phyloP scores from a whole-genome alignment of 306 rosid species.

The Trichosanthes truncata region DNA sequence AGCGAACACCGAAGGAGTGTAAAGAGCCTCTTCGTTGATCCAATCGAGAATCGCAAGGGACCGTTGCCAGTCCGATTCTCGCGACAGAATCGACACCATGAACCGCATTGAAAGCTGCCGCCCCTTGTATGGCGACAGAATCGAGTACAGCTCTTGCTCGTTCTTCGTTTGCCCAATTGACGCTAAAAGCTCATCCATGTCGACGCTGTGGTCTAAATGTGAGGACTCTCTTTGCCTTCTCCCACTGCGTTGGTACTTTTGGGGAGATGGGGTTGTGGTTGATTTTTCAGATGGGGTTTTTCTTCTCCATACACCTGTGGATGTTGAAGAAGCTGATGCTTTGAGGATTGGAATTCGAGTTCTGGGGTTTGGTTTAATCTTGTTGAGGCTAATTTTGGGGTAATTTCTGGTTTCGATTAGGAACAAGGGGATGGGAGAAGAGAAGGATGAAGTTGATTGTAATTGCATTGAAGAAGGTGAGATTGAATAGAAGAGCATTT shows the following conservation, averaged over 20 bases:
- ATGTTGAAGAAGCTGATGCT: conserved; percentile 13
- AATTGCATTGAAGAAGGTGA: conserved; percentile 18
- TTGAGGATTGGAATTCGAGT: neutral
- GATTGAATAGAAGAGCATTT: conserved; percentile 25
- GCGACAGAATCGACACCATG: conserved; percentile 73
- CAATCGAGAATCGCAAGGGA: conserved; percentile 79
- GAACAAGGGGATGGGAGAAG: conserved; percentile 15
- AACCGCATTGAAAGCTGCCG: conserved; percentile 67
- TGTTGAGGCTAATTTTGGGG: conserved; percentile 8
- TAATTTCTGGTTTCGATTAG: conserved; percentile 2
- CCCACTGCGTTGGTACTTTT: conserved; percentile 5
- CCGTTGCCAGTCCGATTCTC: conserved; percentile 85
- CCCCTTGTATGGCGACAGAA: conserved; percentile 48
- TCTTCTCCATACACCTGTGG: conserved; percentile 64
- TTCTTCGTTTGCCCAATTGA: conserved; percentile 46
- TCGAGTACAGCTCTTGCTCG: conserved; percentile 47
- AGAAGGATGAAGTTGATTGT: conserved; percentile 16
- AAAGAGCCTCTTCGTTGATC: conserved; percentile 70
- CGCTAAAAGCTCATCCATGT: conserved; percentile 59
- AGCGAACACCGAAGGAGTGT: conserved; percentile 66
- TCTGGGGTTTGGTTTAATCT: conserved; percentile 9
- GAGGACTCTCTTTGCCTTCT: conserved; percentile 26
- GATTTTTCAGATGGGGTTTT: conserved; percentile 15
- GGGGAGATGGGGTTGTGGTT: conserved; percentile 13
- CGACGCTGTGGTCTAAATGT: conserved; percentile 56